Percentiles rank a stretch among this genome's conserved stretches.
Conservation (phyloP, 1,284 basidiomycete genomes). For the Sparassis latifolia region DNA sequence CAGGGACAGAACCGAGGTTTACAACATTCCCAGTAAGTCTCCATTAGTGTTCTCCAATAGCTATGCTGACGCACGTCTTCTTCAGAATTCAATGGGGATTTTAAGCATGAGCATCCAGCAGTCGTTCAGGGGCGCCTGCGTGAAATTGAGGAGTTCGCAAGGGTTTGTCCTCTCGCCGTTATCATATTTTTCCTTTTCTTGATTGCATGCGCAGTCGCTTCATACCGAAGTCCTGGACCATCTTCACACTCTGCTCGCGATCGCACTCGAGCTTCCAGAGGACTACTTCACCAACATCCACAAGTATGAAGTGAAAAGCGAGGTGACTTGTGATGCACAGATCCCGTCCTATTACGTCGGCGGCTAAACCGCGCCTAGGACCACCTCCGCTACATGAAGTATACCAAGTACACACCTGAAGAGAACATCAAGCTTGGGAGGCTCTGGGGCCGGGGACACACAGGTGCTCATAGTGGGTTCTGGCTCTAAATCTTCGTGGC, state of each 20-base stretch:
- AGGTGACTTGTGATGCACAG: conserved; percentile 21
- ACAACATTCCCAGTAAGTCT: conserved; percentile 43
- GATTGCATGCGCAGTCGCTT: conserved; percentile 24
- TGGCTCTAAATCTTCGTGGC: not conserved
- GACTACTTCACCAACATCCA: conserved; percentile 48
- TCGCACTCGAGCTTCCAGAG: conserved; percentile 49
- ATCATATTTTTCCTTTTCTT: not conserved
- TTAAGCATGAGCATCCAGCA: conserved; percentile 33
- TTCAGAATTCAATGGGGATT: conserved; percentile 36
- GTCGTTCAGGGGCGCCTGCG: conserved; percentile 33
- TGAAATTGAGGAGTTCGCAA: conserved; percentile 42
- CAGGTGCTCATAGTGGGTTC: conserved; percentile 21
- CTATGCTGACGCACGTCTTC: not conserved
- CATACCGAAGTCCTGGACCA: conserved; percentile 45
- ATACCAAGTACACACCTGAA: conserved; percentile 39
- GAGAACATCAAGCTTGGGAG: conserved; percentile 35
- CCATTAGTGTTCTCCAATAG: not conserved
- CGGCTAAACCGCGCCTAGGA: conserved; percentile 20
- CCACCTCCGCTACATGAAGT: conserved; percentile 53
- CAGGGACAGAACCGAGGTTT: conserved; percentile 41
- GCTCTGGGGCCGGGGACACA: conserved; percentile 42
- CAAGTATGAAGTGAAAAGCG: conserved; percentile 37
- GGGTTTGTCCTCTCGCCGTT: conserved; percentile 11
- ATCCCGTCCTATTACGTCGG: not conserved
- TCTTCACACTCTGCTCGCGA: conserved; percentile 37